These are phyloP conservation scores for Calonectria pauciramosa DNA, from an alignment of 2,329 filamentous ascomycete species.

Conservation along the genomic window DNA sequence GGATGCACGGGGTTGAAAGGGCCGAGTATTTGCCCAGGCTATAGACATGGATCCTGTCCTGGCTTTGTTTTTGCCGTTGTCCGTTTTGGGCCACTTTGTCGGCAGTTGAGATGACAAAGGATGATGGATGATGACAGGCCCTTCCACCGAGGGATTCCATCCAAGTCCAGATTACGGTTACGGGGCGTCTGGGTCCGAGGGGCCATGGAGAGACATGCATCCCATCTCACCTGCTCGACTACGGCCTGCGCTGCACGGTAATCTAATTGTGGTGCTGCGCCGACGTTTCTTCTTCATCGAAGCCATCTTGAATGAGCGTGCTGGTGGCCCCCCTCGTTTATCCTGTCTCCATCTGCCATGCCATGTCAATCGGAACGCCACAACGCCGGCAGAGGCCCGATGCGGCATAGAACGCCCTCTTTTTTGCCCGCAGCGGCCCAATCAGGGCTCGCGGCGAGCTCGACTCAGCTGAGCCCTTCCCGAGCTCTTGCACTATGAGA, in stretches of 20 bases:
- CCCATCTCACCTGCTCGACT: not conserved
- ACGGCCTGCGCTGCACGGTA: conserved; percentile 5
- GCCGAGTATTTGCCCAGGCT: not conserved
- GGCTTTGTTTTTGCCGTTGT: not conserved
- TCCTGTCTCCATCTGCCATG: conserved; percentile 16
- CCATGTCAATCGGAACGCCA: conserved; percentile 23
- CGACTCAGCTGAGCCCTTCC: conserved; percentile 42
- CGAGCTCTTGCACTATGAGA: conserved; percentile 30
- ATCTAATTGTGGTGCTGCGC: conserved; percentile 2
- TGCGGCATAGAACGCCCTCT: conserved; percentile 33
- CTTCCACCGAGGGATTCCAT: not conserved
- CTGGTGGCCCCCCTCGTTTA: conserved; percentile 12
- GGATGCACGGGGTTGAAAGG: not conserved
- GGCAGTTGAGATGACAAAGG: not conserved
- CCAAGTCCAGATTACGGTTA: not conserved
- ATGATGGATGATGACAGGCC: not conserved
- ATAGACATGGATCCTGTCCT: not conserved
- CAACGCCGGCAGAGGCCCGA: conserved; percentile 32
- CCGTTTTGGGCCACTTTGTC: not conserved
- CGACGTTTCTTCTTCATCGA: conserved; percentile 15
- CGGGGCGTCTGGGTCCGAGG: not conserved
- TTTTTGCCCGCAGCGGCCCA: conserved; percentile 24
- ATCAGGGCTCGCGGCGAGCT: conserved; percentile 31
- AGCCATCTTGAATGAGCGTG: conserved; percentile 9
- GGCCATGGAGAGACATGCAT: not conserved